Conservation (phyloP, 345 rosid species). For the Eucalyptus pumila region DNA sequence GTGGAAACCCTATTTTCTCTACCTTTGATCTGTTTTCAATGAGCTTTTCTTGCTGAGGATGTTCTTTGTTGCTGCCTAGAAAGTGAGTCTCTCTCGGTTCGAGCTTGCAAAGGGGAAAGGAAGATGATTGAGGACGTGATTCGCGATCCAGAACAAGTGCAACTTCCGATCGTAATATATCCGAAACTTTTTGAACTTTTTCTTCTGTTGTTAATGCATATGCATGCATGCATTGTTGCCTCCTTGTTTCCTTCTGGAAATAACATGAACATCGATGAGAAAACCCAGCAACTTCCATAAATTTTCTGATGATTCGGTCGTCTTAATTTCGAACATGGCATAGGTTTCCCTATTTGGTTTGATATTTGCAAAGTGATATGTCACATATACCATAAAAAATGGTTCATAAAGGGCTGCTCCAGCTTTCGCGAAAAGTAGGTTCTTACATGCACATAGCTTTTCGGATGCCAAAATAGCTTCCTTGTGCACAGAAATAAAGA, state of each 20-base stretch:
- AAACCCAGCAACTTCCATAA: background rate
- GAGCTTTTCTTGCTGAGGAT: background rate
- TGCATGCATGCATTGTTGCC: background rate
- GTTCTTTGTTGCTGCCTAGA: background rate
- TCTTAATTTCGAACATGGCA: background rate
- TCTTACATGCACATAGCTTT: background rate
- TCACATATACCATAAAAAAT: background rate
- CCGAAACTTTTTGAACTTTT: background rate
- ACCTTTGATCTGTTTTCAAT: background rate
- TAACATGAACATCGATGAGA: background rate
- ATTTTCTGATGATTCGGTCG: background rate
- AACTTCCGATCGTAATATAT: background rate
- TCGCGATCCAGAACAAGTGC: background rate
- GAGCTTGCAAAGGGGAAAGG: background rate
- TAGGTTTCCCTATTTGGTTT: background rate
- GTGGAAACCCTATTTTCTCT: background rate
- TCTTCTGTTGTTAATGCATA: background rate
- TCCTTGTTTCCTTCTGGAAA: background rate
- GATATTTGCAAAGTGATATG: background rate
- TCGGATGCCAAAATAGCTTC: background rate
- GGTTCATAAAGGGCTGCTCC: background rate
- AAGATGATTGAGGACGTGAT: background rate
- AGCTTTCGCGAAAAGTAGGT: background rate
- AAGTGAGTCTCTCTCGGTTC: background rate
- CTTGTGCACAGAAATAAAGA: background rate